Conservation (phyloP, 2,329 filamentous ascomycete species). For the Hirsutella minnesotensis region DNA sequence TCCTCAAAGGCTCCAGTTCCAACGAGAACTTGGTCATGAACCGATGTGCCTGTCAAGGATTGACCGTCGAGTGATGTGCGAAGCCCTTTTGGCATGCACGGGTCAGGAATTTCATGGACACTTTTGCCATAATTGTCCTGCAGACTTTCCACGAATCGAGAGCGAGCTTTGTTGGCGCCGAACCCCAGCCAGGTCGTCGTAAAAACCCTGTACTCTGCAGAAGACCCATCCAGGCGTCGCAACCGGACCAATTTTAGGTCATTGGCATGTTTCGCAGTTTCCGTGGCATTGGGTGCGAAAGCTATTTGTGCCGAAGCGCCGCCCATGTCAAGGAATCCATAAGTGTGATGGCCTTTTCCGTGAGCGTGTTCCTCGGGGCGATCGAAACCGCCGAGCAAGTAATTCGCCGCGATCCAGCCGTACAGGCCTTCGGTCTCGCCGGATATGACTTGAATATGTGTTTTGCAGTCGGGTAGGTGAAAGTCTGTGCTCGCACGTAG, state of each 20-base stretch:
- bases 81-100: conserved; percentile 74
- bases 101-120: conserved; percentile 66
- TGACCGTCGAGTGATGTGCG: conserved; percentile 63
- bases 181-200: conserved; percentile 96
- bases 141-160: conserved; percentile 72
- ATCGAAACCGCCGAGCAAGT: conserved; percentile 85
- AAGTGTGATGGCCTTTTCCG: conserved; percentile 83
- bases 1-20: conserved; percentile 83
- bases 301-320: conserved; percentile 96
- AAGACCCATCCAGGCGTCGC: conserved; percentile 66
- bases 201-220: conserved; percentile 79
- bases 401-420: conserved; percentile 96
- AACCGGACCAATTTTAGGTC: conserved; percentile 80
- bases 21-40: conserved; percentile 43
- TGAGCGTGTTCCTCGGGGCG: conserved; percentile 61
- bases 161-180: conserved; percentile 86
- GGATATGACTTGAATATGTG: conserved; percentile 87
- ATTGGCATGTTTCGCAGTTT: conserved; percentile 78
- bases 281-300: conserved; percentile 87
- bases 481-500: conserved; percentile 68
- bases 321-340: conserved; percentile 97
- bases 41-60: conserved; percentile 23
- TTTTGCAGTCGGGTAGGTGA: conserved; percentile 74
- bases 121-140: conserved; percentile 49
- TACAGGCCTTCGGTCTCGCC: conserved; percentile 94